Base-by-base conservation (phyloP, 192 early-diverging fungal genomes). In the Phlyctochytrium bullatum region DNA sequence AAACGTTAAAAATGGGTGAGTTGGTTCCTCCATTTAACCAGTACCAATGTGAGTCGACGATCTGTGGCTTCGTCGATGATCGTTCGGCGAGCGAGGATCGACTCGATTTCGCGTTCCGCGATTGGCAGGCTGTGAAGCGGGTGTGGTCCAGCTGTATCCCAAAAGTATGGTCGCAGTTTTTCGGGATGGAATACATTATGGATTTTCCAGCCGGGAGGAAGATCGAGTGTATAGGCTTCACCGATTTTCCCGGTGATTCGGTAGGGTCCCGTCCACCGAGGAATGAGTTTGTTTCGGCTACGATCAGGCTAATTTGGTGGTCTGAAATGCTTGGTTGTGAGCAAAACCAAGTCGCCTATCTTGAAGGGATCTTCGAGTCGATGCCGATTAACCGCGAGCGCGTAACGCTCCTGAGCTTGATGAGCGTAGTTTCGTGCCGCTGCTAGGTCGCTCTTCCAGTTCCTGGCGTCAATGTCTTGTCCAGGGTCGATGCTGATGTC, bases 171-270 rank as follows among this genome's bases (percentile, higher is more conserved):
- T 10, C 31, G 20, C 6, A 62, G 61, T 34, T 62, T 62, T 25
- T 62, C 61, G 16, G 61, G 61, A 33, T 62, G 61, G 61, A 62
- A 62, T 3, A 62, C 61, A 62, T 4, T 4, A 62, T 62, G 61
- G 61, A 34, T 34, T 14, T 62, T 10, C 61, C 61, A 62, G 17
- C 25, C 61, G 31, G 32, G 16, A 25, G 61, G 61, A 34, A 62
- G 61, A 16, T 30, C 31, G 61, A 62, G 61, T 14, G 12, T 24
- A 31, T 16, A 62, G 29, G 34, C 12, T 3, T 24, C 10, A 33
- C 61, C 61, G n/a, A 36, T 25, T 3, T 40, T 34, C n/a, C 36
- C 36, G 24, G 28, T 64, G 25, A 64, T 64, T 3, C 29, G 24
- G 63, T 56, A 64, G 24, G 63, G 63, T 6, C 63, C 63, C 4